These are phyloP conservation scores for Eutypella sp. DNA, from an alignment of 2,329 filamentous ascomycete genomes.

Conservation along the genomic window DNA sequence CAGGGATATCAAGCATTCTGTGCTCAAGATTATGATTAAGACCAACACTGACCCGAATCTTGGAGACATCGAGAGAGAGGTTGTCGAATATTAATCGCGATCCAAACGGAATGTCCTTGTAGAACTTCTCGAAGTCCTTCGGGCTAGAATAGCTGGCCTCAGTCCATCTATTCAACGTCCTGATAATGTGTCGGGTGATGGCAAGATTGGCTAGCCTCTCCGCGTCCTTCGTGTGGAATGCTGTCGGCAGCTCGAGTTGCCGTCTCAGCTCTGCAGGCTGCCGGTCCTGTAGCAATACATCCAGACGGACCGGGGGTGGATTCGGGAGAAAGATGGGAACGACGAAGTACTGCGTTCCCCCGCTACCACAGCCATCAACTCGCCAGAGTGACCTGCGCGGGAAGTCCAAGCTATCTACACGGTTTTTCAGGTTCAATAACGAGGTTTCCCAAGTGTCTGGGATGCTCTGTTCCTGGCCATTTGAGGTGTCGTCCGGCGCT, in stretches of 20 bases:
- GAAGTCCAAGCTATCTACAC: conserved; percentile 50
- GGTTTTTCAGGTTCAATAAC: conserved; percentile 54
- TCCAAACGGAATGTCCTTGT: conserved; percentile 49
- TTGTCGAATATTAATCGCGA: conserved; percentile 51
- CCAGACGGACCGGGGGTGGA: conserved; percentile 48
- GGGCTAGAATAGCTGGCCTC: conserved; percentile 25
- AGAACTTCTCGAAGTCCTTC: conserved; percentile 29
- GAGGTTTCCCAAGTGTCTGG: conserved; percentile 41
- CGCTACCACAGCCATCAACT: conserved; percentile 52
- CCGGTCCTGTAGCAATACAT: conserved; percentile 54
- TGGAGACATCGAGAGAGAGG: conserved; percentile 41
- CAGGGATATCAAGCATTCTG: conserved; percentile 41
- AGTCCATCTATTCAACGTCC: conserved; percentile 50
- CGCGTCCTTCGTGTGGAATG: conserved; percentile 52
- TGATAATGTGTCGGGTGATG: conserved; percentile 49
- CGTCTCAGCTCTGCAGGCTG: conserved; percentile 36
- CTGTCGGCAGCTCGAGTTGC: conserved; percentile 44
- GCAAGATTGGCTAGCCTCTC: conserved; percentile 42
- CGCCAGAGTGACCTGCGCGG: conserved; percentile 46
- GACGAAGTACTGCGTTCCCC: conserved; percentile 54
- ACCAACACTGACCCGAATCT: conserved; percentile 42
- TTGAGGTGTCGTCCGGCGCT: background rate
- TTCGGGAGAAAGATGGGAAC: conserved; percentile 46
- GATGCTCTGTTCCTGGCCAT: background rate
- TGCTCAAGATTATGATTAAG: conserved; percentile 49